Percentiles rank a stretch among this genome's conserved stretches.
phyloP scores from a whole-genome alignment of 148 eudicot species.

The Spergularia marina region DNA sequence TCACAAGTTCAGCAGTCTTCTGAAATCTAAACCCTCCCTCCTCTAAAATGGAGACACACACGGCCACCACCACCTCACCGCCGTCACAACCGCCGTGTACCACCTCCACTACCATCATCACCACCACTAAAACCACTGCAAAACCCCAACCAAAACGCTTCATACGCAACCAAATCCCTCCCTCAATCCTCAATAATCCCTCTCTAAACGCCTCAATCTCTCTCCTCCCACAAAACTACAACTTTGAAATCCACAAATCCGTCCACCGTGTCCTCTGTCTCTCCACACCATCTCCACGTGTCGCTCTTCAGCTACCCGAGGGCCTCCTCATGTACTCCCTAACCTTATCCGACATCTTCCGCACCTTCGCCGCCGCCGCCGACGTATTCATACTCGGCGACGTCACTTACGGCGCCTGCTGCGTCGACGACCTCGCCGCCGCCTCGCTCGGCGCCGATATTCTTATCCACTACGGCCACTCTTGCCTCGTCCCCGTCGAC shows the following conservation, averaged over 20 bases:
- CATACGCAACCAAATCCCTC: slow-evolving; percentile 69
- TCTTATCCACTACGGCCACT: slow-evolving; percentile 80
- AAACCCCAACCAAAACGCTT: slow-evolving; percentile 65
- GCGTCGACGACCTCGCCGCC: slow-evolving; percentile 84
- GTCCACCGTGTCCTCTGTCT: slow-evolving; percentile 53
- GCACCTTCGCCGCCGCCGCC: slow-evolving; percentile 48
- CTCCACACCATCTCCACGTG: slow-evolving; percentile 42
- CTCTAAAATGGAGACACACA: slow-evolving; percentile 13
- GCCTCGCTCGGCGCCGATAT: slow-evolving; percentile 60
- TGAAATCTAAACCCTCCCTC: too few species aligned
- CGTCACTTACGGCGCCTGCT: slow-evolving; percentile 96
- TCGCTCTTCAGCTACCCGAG: slow-evolving; percentile 88
- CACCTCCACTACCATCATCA: neutral
- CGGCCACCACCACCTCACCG: neutral
- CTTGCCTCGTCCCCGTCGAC: slow-evolving; percentile 81
- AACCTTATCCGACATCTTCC: slow-evolving; percentile 74
- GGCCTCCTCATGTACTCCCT: slow-evolving; percentile 88
- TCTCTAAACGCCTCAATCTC: slow-evolving; percentile 70
- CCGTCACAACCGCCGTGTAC: neutral
- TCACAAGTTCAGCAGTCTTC: too few species aligned
- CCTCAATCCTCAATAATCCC: slow-evolving; percentile 57
- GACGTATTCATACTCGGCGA: slow-evolving; percentile 68
- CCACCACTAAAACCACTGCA: slow-evolving; percentile 14
- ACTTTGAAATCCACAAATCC: slow-evolving; percentile 78
- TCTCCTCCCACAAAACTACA: slow-evolving; percentile 72